Base-by-base conservation (phyloP, 805 yeast genomes). In the Monosporozyma aquatica region DNA sequence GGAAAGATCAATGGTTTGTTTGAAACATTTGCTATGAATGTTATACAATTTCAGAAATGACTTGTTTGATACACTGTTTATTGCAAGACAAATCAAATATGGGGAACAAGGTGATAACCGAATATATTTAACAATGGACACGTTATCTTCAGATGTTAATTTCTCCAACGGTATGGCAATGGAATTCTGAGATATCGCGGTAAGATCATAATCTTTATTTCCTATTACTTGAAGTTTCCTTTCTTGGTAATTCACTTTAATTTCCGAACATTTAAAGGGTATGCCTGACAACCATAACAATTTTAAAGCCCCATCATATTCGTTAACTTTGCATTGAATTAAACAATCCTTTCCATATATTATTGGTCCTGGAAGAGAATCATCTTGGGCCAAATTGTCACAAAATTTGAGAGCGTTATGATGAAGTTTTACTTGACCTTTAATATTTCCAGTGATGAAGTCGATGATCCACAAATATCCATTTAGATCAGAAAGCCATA, bases 401-500 rank as follows among this genome's bases (percentile, higher is more conserved):
- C 35, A 32, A 24, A 40, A n/a, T 26, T 40, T 25, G 10, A 40
- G 10, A 10, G 10, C 38, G 14, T 34, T 24, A 22, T 40, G 27
- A 25, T 40, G 43, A 6, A 25, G 28, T 47, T 47, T 40, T 34
- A 47, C n/a, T 20, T 34, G 20, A 14, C 43, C 43, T 3, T 32
- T 14, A 1, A 46, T 25, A 8, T 40, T 32, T 3, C 42, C 42
- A 7, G 36, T 29, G 1, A 33, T 14, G 13, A 28, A 17, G 37
- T 48, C 50, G 7, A 54, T 28, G 4, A 47, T 32, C 37, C 38
- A 45, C 14, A 53, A 26, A 9, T 38, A 42, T 10, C 60, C 58
- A 30, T 49, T 43, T 21, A 46, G 38, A 30, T 52, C 57, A 5
- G 55, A 43, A 14, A 52, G 21, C 14, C 32, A 37, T 17, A 37